These are phyloP conservation scores for Fusarium sp. DNA, from an alignment of 2,329 filamentous ascomycete species.

Conservation along the genomic window DNA sequence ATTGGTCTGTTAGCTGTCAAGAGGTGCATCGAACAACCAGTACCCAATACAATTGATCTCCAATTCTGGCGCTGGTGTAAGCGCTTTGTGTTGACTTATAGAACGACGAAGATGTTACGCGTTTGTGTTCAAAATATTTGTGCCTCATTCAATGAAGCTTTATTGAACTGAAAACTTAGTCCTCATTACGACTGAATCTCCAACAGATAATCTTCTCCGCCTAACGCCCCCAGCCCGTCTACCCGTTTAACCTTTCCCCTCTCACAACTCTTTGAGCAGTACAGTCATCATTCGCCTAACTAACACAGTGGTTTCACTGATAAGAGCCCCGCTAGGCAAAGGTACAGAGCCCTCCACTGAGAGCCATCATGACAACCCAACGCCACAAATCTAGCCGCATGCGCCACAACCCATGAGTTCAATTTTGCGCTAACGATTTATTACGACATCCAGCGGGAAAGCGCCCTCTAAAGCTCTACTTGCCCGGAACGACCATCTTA, in stretches of 20 bases:
- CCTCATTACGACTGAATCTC: no score
- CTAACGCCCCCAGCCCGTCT: no score
- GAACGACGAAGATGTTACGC: background rate
- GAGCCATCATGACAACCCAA: conserved; percentile 1
- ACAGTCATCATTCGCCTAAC: no score
- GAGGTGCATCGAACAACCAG: background rate
- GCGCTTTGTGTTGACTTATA: background rate
- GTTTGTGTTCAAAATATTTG: background rate
- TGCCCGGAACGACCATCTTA: background rate
- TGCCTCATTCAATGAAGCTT: no score
- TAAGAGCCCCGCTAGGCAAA: background rate
- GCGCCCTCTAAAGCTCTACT: background rate
- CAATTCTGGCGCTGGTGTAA: background rate
- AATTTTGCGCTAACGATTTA: conserved; percentile 16
- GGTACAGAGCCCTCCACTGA: background rate
- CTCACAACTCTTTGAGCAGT: no score
- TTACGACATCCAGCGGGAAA: conserved; percentile 26
- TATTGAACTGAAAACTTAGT: no score
- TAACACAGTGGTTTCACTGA: background rate
- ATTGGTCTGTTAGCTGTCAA: background rate
- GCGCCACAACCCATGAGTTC: conserved; percentile 12
- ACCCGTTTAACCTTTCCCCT: no score
- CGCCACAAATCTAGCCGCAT: background rate
- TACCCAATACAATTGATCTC: background rate
- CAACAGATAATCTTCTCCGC: no score